A percentile compares a stretch with the other conserved stretches of the same genome.
phyloP scores from a whole-genome alignment of 768 basidiomycete species.

The Suillus variegatus region DNA sequence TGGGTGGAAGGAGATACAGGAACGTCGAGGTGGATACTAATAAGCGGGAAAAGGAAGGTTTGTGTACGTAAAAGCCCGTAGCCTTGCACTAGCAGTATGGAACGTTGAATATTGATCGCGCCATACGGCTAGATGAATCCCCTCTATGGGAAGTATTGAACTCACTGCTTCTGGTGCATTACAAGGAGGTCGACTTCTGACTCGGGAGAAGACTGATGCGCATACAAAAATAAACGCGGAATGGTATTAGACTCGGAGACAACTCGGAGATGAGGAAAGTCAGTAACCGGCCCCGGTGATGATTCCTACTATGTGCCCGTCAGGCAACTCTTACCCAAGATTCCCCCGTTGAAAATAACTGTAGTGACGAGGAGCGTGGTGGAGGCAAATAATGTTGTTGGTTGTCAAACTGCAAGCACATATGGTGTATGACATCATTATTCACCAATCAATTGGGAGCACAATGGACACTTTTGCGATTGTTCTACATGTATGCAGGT shows the following conservation, averaged over 20 bases:
- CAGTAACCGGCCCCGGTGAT: constrained; percentile 51
- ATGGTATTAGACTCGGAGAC: neutral
- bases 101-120: neutral
- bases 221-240: neutral
- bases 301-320: constrained; percentile 36
- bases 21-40: too few species aligned
- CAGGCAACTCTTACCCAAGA: constrained; percentile 30
- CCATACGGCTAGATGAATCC: neutral
- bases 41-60: too few species aligned
- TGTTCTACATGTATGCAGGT: constrained; percentile 47
- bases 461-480: constrained; percentile 78
- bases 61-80: too few species aligned
- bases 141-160: neutral
- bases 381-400: constrained; percentile 79
- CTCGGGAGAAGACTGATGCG: neutral
- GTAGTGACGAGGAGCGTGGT: constrained; percentile 49
- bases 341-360: constrained; percentile 30
- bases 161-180: neutral
- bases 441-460: constrained; percentile 64
- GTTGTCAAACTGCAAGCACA: constrained; percentile 78
- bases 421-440: constrained; percentile 71
- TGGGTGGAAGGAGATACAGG: too few species aligned
- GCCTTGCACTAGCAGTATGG: neutral
- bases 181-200: neutral
- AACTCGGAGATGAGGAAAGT: too few species aligned